phyloP scores from a whole-genome alignment of 2,329 filamentous ascomycete genomes.

The Arachnomyces sp. region DNA sequence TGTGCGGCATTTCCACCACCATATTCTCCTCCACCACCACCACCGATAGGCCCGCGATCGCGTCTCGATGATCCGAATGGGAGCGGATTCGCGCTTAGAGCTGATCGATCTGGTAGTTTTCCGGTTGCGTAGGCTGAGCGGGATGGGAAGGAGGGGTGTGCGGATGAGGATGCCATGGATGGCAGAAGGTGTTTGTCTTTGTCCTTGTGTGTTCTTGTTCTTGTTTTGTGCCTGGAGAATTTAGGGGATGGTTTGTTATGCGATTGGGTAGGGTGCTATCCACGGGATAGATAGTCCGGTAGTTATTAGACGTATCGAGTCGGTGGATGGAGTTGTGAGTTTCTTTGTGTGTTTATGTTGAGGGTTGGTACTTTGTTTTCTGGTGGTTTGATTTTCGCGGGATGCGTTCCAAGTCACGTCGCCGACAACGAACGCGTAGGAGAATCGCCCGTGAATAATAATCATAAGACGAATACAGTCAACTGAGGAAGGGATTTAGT shows the following conservation, averaged over 20 bases:
- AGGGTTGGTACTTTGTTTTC: no score
- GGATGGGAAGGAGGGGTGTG: conserved; percentile 47
- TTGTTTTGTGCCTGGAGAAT: background rate
- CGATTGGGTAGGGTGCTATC: background rate
- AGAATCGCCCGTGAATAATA: no score
- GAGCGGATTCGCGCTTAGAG: conserved; percentile 30
- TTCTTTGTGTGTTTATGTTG: no score
- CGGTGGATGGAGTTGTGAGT: no score
- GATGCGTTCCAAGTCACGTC: no score
- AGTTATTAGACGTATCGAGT: no score
- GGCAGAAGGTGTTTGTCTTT: conserved; percentile 9
- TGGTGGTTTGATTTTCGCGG: no score
- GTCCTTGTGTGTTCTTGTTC: background rate
- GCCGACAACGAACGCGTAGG: no score
- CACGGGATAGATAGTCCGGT: background rate
- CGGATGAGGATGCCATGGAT: conserved; percentile 44
- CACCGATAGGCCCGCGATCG: conserved; percentile 3
- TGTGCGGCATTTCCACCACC: conserved; percentile 21
- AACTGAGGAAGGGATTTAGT: no score
- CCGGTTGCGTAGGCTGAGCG: conserved; percentile 46
- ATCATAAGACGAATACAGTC: no score
- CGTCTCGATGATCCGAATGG: conserved; percentile 36
- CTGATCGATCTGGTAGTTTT: conserved; percentile 44
- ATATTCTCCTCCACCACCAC: conserved; percentile 17
- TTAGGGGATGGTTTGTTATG: no score